These are phyloP conservation scores for Parsonsia alboflavescens DNA, from an alignment of 257 asterid genomes.

Conservation along the genomic window DNA sequence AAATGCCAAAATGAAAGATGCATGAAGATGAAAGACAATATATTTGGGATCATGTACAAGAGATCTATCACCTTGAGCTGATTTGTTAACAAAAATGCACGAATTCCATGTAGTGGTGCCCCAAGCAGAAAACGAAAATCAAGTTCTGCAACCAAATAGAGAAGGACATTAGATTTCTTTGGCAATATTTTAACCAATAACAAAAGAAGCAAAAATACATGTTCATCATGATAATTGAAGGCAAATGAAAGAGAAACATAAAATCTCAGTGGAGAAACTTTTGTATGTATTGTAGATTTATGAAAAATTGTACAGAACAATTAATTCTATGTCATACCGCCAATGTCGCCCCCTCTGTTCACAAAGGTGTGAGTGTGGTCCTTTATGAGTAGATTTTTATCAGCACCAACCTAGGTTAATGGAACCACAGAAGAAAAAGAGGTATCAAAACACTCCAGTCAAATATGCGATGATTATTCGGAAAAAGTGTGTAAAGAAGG, in stretches of 20 bases:
- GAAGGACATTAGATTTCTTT: slow-evolving; percentile 20
- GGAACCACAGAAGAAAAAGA: slow-evolving; percentile 17
- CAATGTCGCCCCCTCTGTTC: slow-evolving; percentile 90
- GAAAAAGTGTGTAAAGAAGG: background rate
- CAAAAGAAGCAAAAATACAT: slow-evolving; percentile 6
- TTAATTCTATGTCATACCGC: slow-evolving; percentile 53
- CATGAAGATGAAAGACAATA: slow-evolving; percentile 4
- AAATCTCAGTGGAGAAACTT: background rate
- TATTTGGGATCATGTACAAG: background rate
- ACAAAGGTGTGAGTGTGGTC: slow-evolving; percentile 97
- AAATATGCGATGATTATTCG: background rate
- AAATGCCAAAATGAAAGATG: background rate
- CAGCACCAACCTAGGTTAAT: slow-evolving; percentile 77
- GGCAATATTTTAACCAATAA: slow-evolving; percentile 11
- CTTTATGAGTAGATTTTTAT: slow-evolving; percentile 82
- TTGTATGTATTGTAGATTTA: background rate
- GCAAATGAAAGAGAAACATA: no score
- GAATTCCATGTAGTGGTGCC: slow-evolving; percentile 95
- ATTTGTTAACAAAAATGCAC: slow-evolving; percentile 83
- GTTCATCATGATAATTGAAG: slow-evolving; percentile 2
- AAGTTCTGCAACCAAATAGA: slow-evolving; percentile 70
- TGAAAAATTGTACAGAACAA: background rate
- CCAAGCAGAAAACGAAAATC: slow-evolving; percentile 90
- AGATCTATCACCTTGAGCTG: slow-evolving; percentile 71
- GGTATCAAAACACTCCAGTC: background rate